phyloP scores from a whole-genome alignment of 1,284 basidiomycete species.

The Cryptococcus hybrid region DNA sequence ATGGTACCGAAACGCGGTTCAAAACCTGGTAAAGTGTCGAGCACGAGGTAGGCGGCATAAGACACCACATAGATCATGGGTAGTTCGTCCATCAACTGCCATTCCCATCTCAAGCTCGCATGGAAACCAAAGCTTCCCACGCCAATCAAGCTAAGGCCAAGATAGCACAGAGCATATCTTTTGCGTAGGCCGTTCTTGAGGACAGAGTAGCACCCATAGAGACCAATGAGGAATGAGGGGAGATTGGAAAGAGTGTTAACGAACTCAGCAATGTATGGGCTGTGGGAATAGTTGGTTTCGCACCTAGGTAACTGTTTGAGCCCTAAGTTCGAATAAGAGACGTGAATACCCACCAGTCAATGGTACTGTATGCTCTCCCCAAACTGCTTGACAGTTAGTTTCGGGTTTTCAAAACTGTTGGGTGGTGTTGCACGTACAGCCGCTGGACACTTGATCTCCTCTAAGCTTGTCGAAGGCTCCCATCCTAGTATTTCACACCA shows the following conservation, averaged over 20 bases:
- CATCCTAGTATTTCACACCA: slow-evolving; percentile 13
- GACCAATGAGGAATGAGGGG: slow-evolving; percentile 49
- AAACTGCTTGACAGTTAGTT: slow-evolving; percentile 17
- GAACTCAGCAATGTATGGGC: slow-evolving; percentile 50
- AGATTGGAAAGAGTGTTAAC: slow-evolving; percentile 52
- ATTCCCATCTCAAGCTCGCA: slow-evolving; percentile 45
- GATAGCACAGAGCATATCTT: slow-evolving; percentile 38
- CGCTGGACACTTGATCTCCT: slow-evolving; percentile 30
- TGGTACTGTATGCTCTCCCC: slow-evolving; percentile 37
- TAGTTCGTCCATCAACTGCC: slow-evolving; percentile 51
- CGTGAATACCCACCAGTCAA: slow-evolving; percentile 34
- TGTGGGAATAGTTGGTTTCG: slow-evolving; percentile 47
- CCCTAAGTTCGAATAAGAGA: neutral
- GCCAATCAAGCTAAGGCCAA: slow-evolving; percentile 45
- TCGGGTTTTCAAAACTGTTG: neutral
- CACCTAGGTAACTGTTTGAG: slow-evolving; percentile 30
- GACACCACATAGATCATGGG: slow-evolving; percentile 50
- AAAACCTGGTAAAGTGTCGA: slow-evolving; percentile 42
- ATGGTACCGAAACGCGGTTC: slow-evolving; percentile 32
- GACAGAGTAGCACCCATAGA: slow-evolving; percentile 44
- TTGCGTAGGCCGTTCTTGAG: slow-evolving; percentile 24
- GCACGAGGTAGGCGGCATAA: slow-evolving; percentile 39
- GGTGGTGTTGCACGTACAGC: slow-evolving; percentile 31
- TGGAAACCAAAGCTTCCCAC: slow-evolving; percentile 49
- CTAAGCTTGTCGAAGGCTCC: slow-evolving; percentile 46